Base-by-base conservation (phyloP, 2,329 filamentous ascomycete species). In the Beauveria sp. region DNA sequence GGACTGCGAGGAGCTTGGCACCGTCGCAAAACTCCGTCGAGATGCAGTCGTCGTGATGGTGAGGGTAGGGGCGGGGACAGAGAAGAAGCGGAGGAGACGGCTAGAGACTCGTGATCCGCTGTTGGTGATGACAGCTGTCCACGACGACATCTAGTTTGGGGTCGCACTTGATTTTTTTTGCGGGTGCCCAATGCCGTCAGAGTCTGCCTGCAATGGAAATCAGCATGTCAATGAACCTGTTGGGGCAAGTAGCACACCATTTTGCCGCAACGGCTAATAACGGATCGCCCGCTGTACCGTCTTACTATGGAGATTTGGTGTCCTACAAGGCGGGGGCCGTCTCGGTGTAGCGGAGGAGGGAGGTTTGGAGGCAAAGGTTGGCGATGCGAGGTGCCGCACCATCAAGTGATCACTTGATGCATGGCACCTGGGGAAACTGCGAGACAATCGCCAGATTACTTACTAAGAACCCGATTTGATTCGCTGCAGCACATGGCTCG, bases 21-120 rank as follows among this genome's bases (percentile, higher is more conserved):
- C 9, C 7, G 18, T 54, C 12, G 46, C 42, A 49, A 60, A 55
- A 18, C 20, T 28, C 12, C 52, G 45, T 54, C 50, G 47, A 42
- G 26, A 46, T 9, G 49, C 26, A 18, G 18, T 34, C n/a, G 50
- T 52, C 12, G 50, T 52, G 42, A 55, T 5, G 47, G 22, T 55
- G 51, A 24, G 52, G 20, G 20, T 20, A 22, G 49, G 40, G 18
- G 9, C 42, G 34, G 58, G 34, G 47, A 12, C 34, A 9, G 26
- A 20, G 34, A 52, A 24, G 24, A 46, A 34, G 53, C 40, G 53
- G 22, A 56, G 26, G 38, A 59, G 42, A 53, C 34, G 24, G 49
- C 58, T 46, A 40, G 46, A 16, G 24, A 52, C 8, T 59, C 57
- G 28, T 38, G 57, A 59, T 59, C 49, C 58, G 49, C 49, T n/a